Evolutionary conservation across 441 rosid genomes (phyloP).

Genomic region (Populus hybrid): DNA sequence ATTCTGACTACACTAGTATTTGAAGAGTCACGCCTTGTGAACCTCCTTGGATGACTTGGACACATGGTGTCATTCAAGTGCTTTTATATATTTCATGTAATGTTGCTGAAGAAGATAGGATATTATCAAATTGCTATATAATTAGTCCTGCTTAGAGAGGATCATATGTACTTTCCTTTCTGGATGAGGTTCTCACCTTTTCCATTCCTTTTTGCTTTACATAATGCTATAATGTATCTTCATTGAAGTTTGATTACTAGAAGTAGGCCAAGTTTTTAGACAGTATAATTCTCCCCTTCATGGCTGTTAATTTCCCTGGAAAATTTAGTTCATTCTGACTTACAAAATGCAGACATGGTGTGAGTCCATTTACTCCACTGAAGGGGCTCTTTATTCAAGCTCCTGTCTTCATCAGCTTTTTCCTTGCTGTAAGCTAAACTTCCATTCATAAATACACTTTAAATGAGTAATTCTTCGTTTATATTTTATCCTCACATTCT

Average conservation of each 20-base stretch:
- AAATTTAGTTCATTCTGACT: conserved; percentile 13
- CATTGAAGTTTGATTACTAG: background rate
- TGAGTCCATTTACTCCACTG: conserved; percentile 69
- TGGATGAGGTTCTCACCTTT: background rate
- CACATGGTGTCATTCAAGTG: background rate
- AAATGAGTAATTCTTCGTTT: background rate
- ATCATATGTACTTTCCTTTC: background rate
- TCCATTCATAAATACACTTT: background rate
- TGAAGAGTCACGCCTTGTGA: background rate
- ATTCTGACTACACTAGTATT: background rate
- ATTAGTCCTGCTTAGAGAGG: background rate
- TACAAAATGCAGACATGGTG: conserved; percentile 58
- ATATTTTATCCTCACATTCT: background rate
- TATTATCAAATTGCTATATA: background rate
- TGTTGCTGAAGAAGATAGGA: background rate
- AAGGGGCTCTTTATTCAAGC: conserved; percentile 75
- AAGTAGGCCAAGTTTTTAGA: background rate
- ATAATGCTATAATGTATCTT: no score
- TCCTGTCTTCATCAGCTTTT: conserved; percentile 66
- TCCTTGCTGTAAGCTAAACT: conserved; percentile 61
- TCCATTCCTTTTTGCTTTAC: background rate
- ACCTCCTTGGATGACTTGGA: background rate
- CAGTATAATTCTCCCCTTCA: background rate
- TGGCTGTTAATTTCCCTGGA: background rate
- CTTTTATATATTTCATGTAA: background rate